Evolutionary conservation across 345 rosid species (phyloP).

Genomic region (Citrus reticulata): DNA sequence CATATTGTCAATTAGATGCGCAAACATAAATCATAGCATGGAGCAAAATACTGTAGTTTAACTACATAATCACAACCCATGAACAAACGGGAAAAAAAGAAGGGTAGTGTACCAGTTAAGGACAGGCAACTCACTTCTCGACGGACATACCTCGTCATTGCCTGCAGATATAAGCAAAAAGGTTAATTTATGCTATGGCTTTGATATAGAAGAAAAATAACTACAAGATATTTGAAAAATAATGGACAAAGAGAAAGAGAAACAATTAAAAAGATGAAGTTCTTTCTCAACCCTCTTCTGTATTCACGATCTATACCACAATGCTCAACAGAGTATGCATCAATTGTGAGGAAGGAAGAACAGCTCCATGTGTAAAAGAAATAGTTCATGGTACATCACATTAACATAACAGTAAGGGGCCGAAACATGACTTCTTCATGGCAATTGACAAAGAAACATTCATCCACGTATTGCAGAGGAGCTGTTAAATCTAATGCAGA

Average conservation of each 20-base stretch:
- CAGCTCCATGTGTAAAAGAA: background rate
- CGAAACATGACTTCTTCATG: background rate
- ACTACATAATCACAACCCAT: background rate
- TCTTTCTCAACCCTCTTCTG: background rate
- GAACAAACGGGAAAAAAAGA: background rate
- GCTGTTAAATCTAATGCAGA: background rate
- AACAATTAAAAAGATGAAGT: background rate
- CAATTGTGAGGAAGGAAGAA: background rate
- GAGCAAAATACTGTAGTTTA: background rate
- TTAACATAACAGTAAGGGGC: background rate
- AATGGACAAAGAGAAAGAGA: background rate
- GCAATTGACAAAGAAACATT: slow-evolving; percentile 5
- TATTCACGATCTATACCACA: background rate
- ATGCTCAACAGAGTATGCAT: background rate
- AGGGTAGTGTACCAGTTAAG: slow-evolving; percentile 56
- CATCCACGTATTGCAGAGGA: background rate
- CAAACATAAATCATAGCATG: background rate
- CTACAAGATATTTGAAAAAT: background rate
- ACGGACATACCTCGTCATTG: slow-evolving; percentile 85
- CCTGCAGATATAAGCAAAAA: slow-evolving; percentile 46
- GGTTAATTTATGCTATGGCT: slow-evolving; percentile 7
- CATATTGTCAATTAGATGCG: background rate
- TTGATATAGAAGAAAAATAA: background rate
- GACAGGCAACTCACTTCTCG: slow-evolving; percentile 77
- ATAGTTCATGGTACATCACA: background rate